phyloP scores from a whole-genome alignment of 352 stramenopile genomes.

The Pythium brassicae region DNA sequence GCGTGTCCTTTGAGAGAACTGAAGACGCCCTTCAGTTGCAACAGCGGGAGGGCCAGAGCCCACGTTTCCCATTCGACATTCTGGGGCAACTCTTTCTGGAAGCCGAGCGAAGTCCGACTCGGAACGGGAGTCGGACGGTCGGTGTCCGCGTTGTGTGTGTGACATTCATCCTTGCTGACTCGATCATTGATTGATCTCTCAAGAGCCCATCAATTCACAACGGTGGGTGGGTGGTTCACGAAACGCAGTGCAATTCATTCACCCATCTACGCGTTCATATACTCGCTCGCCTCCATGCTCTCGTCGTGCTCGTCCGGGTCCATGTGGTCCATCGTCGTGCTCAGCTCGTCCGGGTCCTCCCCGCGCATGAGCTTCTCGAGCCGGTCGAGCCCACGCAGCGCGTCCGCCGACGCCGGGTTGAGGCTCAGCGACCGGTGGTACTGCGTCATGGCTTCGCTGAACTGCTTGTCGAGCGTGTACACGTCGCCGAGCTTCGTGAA shows the following conservation, averaged over 20 bases:
- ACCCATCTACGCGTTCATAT: constrained; percentile 15
- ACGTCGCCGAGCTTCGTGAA: constrained; percentile 75
- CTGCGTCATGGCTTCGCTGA: constrained; percentile 53
- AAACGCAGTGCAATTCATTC: background rate
- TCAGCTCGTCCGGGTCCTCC: constrained; percentile 68
- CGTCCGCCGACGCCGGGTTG: constrained; percentile 47
- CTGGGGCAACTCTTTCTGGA: no score
- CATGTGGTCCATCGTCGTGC: constrained; percentile 57
- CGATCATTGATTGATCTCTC: no score
- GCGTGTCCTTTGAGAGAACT: no score
- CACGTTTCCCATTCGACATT: no score
- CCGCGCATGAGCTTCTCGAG: constrained; percentile 80
- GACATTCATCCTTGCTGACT: no score
- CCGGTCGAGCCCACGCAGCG: constrained; percentile 51
- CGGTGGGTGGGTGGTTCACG: no score
- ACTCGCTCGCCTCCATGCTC: constrained; percentile 51
- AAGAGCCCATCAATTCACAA: no score
- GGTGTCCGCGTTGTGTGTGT: no score
- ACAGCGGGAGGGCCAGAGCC: no score
- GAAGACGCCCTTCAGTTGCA: no score
- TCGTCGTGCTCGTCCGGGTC: constrained; percentile 49
- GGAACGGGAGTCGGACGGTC: no score
- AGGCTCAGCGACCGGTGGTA: constrained; percentile 67
- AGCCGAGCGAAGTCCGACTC: no score
- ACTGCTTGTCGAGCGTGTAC: constrained; percentile 69